Evolutionary conservation across 2,329 filamentous ascomycete genomes (phyloP).

Genomic region (Xylaria sp.): DNA sequence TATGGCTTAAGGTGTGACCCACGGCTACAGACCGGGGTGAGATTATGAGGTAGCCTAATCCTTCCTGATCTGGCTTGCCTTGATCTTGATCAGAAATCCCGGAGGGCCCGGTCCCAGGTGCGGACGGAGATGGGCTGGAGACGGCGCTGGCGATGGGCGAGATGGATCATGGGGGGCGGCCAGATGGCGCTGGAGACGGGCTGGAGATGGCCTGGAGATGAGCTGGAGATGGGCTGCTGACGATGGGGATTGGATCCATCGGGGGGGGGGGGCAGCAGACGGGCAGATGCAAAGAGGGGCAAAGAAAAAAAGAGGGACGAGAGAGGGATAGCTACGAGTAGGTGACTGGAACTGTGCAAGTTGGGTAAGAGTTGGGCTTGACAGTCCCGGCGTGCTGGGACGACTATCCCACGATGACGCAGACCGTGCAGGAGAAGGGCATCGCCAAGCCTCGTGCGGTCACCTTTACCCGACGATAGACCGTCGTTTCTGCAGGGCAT

Average conservation of each 20-base stretch:
- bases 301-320: neutral
- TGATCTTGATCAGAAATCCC: conserved; percentile 6
- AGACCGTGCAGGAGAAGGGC: conserved; percentile 24
- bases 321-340: neutral
- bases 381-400: conserved; percentile 28
- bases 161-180: too few species aligned
- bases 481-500: conserved; percentile 19
- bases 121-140: conserved; percentile 6
- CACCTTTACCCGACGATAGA: conserved; percentile 21
- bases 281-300: neutral
- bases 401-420: conserved; percentile 27
- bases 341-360: conserved; percentile 11
- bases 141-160: neutral
- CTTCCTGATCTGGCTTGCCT: conserved; percentile 7
- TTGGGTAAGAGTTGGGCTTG: conserved; percentile 15
- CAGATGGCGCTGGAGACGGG: neutral
- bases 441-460: conserved; percentile 27
- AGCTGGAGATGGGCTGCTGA: too few species aligned
- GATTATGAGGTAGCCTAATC: neutral
- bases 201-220: too few species aligned
- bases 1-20: too few species aligned
- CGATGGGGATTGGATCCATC: conserved; percentile 22
- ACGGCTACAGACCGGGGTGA: too few species aligned
- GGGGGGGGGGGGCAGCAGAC: conserved; percentile 16
- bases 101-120: conserved; percentile 17